Percentiles rank a stretch among this genome's conserved stretches.
phyloP scores from a whole-genome alignment of 2,329 filamentous ascomycete species.

The Aspergillus floridensis region DNA sequence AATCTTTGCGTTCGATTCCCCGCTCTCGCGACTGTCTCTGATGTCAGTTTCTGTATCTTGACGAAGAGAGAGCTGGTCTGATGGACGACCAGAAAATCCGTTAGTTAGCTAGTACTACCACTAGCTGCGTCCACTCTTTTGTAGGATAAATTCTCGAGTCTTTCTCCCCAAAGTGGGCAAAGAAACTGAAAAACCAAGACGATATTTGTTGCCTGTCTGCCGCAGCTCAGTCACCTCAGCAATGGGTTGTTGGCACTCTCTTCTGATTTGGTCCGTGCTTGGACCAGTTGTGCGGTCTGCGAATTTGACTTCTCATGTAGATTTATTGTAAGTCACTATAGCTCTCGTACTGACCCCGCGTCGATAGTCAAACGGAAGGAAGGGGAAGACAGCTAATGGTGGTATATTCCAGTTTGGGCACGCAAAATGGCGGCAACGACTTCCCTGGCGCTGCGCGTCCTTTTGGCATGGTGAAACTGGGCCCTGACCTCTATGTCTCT shows the following conservation, averaged over 20 bases:
- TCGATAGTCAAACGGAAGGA: not conserved
- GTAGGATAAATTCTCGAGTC: constrained; percentile 3
- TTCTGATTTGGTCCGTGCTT: constrained; percentile 18
- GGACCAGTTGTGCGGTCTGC: constrained; percentile 12
- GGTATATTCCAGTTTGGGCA: constrained; percentile 24
- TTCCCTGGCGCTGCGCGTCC: constrained; percentile 44
- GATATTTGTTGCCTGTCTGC: not conserved
- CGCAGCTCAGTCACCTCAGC: not conserved
- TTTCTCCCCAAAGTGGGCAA: not conserved
- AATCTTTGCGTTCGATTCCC: not conserved
- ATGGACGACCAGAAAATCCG: constrained; percentile 1
- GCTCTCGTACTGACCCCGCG: not conserved
- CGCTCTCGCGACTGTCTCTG: not conserved
- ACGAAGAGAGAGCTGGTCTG: not conserved
- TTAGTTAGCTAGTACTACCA: not conserved
- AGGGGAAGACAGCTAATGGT: constrained; percentile 6
- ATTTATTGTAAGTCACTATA: constrained; percentile 27
- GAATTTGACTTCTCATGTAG: constrained; percentile 27
- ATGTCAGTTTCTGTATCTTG: not conserved
- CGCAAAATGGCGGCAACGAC: constrained; percentile 40
- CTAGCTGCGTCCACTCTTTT: not conserved
- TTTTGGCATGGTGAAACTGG: constrained; percentile 46
- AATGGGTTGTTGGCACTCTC: constrained; percentile 11
- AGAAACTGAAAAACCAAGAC: not conserved
- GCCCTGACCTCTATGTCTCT: constrained; percentile 39